phyloP scores from a whole-genome alignment of 768 basidiomycete genomes.

The Rickenella mellea region DNA sequence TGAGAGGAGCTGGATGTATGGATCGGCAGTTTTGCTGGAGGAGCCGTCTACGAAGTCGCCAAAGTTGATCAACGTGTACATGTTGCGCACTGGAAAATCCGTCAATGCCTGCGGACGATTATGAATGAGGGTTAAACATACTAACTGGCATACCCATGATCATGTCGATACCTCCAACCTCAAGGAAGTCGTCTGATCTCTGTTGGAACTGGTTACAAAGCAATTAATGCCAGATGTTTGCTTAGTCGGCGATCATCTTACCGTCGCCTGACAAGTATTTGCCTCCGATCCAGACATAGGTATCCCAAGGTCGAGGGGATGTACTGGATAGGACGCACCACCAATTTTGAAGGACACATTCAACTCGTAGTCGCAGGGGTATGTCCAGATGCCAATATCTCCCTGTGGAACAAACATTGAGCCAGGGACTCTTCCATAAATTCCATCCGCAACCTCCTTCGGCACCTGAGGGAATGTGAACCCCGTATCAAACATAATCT shows the following conservation, averaged over 20 bases:
- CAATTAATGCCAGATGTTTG: constrained; percentile 1
- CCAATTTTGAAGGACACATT: constrained; percentile 67
- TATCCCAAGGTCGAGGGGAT: constrained; percentile 64
- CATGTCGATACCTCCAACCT: constrained; percentile 35
- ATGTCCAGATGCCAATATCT: constrained; percentile 44
- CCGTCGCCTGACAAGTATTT: constrained; percentile 10
- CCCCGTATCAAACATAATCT: constrained; percentile 69
- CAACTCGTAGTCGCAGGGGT: constrained; percentile 67
- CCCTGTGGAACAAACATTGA: constrained; percentile 50
- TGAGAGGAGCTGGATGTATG: constrained; percentile 29
- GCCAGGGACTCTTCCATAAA: constrained; percentile 70
- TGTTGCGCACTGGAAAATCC: constrained; percentile 22
- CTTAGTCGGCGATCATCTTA: constrained; percentile 20
- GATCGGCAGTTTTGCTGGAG: constrained; percentile 15
- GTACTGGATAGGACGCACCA: constrained; percentile 57
- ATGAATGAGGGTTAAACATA: constrained; percentile 24
- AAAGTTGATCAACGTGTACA: constrained; percentile 25
- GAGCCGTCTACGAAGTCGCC: constrained; percentile 25
- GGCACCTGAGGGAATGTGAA: constrained; percentile 60
- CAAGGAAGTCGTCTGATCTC: constrained; percentile 9
- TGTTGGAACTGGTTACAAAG: constrained; percentile 21
- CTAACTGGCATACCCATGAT: constrained; percentile 76
- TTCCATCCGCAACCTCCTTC: constrained; percentile 65
- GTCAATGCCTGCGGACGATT: not conserved
- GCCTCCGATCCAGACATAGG: constrained; percentile 8